Evolutionary conservation across 2,329 filamentous ascomycete species (phyloP), one percentile per base, ranked within the genome.

Genomic region (Colletotrichum sansevieriae): DNA sequence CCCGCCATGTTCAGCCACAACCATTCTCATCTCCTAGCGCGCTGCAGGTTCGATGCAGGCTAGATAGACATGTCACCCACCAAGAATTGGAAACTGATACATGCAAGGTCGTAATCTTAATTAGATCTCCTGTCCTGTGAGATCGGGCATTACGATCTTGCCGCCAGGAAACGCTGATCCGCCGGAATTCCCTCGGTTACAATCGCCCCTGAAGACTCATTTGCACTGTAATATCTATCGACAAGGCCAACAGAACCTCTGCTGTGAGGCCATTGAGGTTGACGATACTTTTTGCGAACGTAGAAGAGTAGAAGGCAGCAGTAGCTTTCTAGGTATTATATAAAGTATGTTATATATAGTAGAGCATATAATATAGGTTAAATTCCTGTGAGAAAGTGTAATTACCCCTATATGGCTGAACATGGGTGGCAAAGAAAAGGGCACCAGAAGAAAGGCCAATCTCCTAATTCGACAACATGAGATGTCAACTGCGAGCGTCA

Each of bases 51-150:
- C 29, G 49, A 29, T 47, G 25, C 56, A 22, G 13, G 22, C 43
- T 18, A 49, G 43, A 47, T 18, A 49, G 43, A 47, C 56, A 18
- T 18, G 56, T 6, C 39, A 47, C 33, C 25, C 33, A 59, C 56
- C 1, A 20, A 47, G 18, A 25, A 37, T 59, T 59, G 37, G 29
- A 59, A 49, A 43, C 41, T 47, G 41, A 47, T 35, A 59, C 56
- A 59, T 59, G 56, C 56, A 59, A 59, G 22, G 56, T 46, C 29
- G 37, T 59, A n/a, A 39, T 41, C 41, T 59, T 59, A 49, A 22
- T 18, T 29, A 15, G 12, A 7, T 13, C 15, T 15, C 25, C 33
- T 58, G 33, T 46, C 41, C 43, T 47, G 4, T 13, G 13, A 37
- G 15, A 47, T 47, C 56, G 56, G 56, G 4, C 0, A 47, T 59